phyloP scores from a whole-genome alignment of 2,329 filamentous ascomycete genomes.

The Cyclaneusma minus region DNA sequence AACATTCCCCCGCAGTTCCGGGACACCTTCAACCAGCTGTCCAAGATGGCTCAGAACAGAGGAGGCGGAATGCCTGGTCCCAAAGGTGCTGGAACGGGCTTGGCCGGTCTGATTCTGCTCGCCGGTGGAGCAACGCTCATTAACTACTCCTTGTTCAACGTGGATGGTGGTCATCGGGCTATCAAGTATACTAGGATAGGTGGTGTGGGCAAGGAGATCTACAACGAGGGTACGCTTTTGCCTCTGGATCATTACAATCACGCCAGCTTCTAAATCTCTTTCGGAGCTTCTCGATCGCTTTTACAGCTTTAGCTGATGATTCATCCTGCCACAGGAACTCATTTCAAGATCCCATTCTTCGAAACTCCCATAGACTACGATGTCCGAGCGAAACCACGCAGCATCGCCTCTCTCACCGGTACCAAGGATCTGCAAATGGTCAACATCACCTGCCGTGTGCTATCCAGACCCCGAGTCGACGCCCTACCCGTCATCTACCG shows the following conservation, averaged over 20 bases:
- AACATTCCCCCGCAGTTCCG: conserved; percentile 32
- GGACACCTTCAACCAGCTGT: conserved; percentile 48
- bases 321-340: conserved; percentile 48
- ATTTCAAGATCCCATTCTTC: conserved; percentile 90
- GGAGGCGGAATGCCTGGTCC: conserved; percentile 29
- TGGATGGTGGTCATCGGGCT: conserved; percentile 94
- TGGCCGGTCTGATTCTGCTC: conserved; percentile 35
- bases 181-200: conserved; percentile 94
- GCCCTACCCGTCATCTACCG: conserved; percentile 94
- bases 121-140: conserved; percentile 36
- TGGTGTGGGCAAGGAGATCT: conserved; percentile 94
- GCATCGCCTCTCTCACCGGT: conserved; percentile 89
- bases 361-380: conserved; percentile 96
- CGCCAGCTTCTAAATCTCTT: conserved; percentile 1
- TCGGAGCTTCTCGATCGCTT: conserved; percentile 2
- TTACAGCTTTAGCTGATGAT: too few relatives aligned
- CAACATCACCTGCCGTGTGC: conserved; percentile 98
- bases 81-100: conserved; percentile 34
- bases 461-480: conserved; percentile 75
- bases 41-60: conserved; percentile 40
- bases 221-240: conserved; percentile 78
- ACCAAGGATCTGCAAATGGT: conserved; percentile 99
- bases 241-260: conserved; percentile 2
- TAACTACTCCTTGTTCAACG: conserved; percentile 53
- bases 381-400: conserved; percentile 92